Conservation (phyloP, 495 filamentous ascomycete genomes). For the Jackrogersella multiformis region DNA sequence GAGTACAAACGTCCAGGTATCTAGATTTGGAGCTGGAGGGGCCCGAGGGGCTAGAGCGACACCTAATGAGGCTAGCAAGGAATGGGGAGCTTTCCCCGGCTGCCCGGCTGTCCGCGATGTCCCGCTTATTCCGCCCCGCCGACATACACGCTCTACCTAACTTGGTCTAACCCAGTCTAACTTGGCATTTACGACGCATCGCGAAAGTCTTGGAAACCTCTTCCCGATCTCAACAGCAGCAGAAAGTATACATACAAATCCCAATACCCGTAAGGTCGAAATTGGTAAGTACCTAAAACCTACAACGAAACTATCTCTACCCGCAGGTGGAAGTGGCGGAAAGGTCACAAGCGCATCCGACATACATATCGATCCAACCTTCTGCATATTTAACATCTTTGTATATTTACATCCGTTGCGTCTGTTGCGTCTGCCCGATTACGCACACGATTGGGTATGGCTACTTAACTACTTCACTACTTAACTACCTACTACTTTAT, state of each 20-base stretch:
- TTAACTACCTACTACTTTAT: not conserved
- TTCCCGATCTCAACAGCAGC: not conserved
- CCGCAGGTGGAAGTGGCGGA: conserved; percentile 1
- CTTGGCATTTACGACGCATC: conserved; percentile 19
- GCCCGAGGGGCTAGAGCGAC: conserved; percentile 13
- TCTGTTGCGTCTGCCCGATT: conserved; percentile 10
- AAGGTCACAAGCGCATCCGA: conserved; percentile 6
- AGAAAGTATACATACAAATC: conserved; percentile 7
- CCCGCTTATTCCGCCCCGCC: conserved; percentile 37
- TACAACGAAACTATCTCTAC: too few species aligned
- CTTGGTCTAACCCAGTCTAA: conserved; percentile 1
- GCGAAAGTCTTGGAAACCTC: not conserved
- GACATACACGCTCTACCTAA: conserved; percentile 13
- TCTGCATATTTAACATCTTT: not conserved
- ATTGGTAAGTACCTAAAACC: not conserved
- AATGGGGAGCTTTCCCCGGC: conserved; percentile 14
- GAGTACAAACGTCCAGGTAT: not conserved
- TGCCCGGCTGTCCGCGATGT: conserved; percentile 27
- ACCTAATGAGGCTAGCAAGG: conserved; percentile 10
- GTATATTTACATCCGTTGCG: too few species aligned
- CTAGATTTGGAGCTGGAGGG: conserved; percentile 5
- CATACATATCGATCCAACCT: conserved; percentile 1
- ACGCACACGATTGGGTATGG: conserved; percentile 5
- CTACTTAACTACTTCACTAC: not conserved
- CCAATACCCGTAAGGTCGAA: not conserved